Base-by-base conservation (phyloP, 2,329 filamentous ascomycete genomes). In the Aspergillus persii region DNA sequence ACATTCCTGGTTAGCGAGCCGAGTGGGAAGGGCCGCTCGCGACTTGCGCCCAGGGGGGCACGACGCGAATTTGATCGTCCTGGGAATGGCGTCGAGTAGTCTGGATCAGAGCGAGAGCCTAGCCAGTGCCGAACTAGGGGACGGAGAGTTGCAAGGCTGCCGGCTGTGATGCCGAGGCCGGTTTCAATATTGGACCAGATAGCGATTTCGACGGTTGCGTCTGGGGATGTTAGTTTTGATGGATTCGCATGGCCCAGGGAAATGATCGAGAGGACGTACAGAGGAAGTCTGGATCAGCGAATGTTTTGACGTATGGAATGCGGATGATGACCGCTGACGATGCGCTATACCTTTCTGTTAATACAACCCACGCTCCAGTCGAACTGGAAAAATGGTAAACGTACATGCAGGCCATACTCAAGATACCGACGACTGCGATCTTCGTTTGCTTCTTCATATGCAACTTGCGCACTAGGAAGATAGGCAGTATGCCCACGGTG, bases 341-440 rank as follows among this genome's bases (percentile, higher is more conserved):
- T 27, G 78, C 81, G 48, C 71, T 74, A 30, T 5, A 26, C 12
- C 50, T n/a, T 23, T 23, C 18, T 23, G 18, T 23, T 23, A 23
- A 23, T 23, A 23, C 18, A 1, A 23, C 2, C 18, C 18, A 23
- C 18, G 18, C 18, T 23, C 18, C 18, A 23, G 18, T 23, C 18
- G 18, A 23, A 23, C 18, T 23, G 18, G 18, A 23, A 23, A 4
- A 29, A 30, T 54, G 9, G 47, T 11, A 12, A 50, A 66, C 71
- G n/a, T 65, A 74, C 71, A 80, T 77, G 65, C 84, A 84, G 36
- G 83, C 86, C 74, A 87, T 81, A 2, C 78, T 76, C 53, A 88
- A 71, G 49, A 88, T 77, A 0, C 78, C 76, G 8, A 81, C 77
- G 3, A 87, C 75, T 0, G 83, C 77, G 2, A 81, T 18, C 66